phyloP scores from a whole-genome alignment of 2,329 filamentous ascomycete genomes.

The Diplocarpon rosae region DNA sequence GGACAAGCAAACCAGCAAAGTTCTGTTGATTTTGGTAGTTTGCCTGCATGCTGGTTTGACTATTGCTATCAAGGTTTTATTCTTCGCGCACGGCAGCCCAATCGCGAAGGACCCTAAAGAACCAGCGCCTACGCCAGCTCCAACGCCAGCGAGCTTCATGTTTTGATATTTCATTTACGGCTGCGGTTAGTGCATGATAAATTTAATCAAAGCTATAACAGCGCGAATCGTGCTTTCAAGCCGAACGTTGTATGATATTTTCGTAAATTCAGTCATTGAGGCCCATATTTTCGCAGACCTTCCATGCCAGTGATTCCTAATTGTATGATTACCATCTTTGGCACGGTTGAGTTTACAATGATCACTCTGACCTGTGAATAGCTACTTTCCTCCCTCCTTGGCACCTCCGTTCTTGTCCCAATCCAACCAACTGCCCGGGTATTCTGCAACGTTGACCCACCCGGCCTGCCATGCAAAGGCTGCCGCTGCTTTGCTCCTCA shows the following conservation, averaged over 20 bases:
- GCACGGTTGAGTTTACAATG: too few relatives aligned
- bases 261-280: neutral
- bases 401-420: constrained; percentile 64
- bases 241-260: neutral
- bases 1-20: constrained; percentile 83
- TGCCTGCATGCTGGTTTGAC: constrained; percentile 79
- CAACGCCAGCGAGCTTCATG: constrained; percentile 9
- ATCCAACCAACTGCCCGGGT: constrained; percentile 68
- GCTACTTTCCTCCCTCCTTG: constrained; percentile 12
- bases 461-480: constrained; percentile 66
- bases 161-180: constrained; percentile 8
- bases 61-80: constrained; percentile 90
- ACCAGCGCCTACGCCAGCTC: constrained; percentile 4
- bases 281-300: neutral
- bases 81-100: constrained; percentile 76
- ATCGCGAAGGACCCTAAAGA: constrained; percentile 19
- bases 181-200: neutral
- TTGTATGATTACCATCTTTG: too few relatives aligned
- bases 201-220: neutral
- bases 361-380: neutral
- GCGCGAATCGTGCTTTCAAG: neutral
- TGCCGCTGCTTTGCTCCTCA: constrained; percentile 69
- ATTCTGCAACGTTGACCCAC: constrained; percentile 62
- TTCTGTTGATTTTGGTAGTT: constrained; percentile 74
- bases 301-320: too few relatives aligned